Evolutionary conservation across 2,329 filamentous ascomycete genomes (phyloP), one percentile per base, ranked within the genome.

Genomic region (Aureobasidium sp.): DNA sequence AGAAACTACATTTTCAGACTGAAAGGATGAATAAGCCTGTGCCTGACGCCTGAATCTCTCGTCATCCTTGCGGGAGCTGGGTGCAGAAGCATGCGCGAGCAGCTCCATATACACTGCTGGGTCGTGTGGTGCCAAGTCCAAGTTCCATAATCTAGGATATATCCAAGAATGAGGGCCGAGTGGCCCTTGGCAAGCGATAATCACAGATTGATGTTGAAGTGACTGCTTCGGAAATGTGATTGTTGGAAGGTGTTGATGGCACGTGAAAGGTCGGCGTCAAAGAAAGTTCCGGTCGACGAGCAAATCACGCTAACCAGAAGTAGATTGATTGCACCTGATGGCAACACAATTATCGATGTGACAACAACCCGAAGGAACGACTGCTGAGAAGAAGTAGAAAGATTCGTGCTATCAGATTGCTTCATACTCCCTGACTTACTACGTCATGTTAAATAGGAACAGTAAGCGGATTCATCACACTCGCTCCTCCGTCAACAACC

Each of bases 401-500:
- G n/a, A n/a, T n/a, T n/a, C n/a, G n/a, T n/a, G n/a, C 27, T 29
- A 7, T 12, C 27, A 7, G 27, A 2, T 24, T 24, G 37, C 19
- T 6, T 2, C n/a, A n/a, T 6, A 11, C 17, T 27, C 22, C 27
- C 6, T 29, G 27, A 6, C 27, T 12, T 29, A n/a, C 12, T 29
- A 12, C 27, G 12, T 29, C 32, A 8, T n/a, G 12, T 35, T 56
- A 60, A 10, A 61, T 55, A 17, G 66, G 66, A 22, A 67, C 56
- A 11, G 61, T 66, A 50, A 67, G 54, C 4, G 65, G 63, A 56
- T 66, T 67, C 64, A 68, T 65, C 4, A 63, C 62, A 19, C 62
- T 62, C 17, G 78, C 76, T 6, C 80, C 81, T 3, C 79, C 81
- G 67, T 84, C 80, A 12, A 83, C 79, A 12, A 82, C 74, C 60